These are phyloP conservation scores for Microsporum audouinii DNA, from an alignment of 2,329 filamentous ascomycete species.

Conservation along the genomic window DNA sequence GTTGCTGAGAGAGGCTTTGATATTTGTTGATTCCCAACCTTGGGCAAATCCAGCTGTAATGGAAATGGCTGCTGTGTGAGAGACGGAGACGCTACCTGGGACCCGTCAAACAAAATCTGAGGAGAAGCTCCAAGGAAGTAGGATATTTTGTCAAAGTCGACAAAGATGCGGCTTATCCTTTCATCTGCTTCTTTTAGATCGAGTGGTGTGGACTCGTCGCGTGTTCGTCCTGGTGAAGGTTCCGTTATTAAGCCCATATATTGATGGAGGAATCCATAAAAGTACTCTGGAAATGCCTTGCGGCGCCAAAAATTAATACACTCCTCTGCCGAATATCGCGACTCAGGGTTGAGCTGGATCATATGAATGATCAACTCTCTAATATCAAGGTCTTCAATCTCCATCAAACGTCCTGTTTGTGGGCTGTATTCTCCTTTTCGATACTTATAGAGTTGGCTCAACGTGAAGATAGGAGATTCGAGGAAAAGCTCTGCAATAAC, in stretches of 20 bases:
- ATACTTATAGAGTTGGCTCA: constrained; percentile 92
- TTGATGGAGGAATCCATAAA: constrained; percentile 93
- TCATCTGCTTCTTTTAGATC: constrained; percentile 84
- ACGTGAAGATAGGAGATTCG: constrained; percentile 91
- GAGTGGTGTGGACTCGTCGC: constrained; percentile 54
- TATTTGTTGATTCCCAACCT: constrained; percentile 58
- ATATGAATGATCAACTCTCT: constrained; percentile 86
- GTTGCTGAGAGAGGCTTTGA: constrained; percentile 50
- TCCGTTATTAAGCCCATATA: constrained; percentile 96
- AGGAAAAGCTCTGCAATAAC: constrained; percentile 94
- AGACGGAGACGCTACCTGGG: constrained; percentile 23
- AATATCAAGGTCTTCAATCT: constrained; percentile 78
- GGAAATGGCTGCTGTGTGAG: constrained; percentile 44
- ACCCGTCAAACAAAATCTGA: constrained; percentile 28
- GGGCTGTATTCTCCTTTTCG: constrained; percentile 87
- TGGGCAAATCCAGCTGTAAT: constrained; percentile 73
- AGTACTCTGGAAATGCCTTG: constrained; percentile 91
- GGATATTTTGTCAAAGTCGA: constrained; percentile 95
- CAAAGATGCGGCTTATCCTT: constrained; percentile 81
- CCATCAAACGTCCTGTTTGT: constrained; percentile 63
- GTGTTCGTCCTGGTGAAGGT: constrained; percentile 64
- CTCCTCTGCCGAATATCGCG: constrained; percentile 83
- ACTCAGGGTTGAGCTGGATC: constrained; percentile 88
- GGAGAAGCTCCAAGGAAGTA: constrained; percentile 75
- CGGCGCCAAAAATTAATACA: constrained; percentile 85